Evolutionary conservation across 371 early-diverging fungal species (phyloP).

Genomic region (Zopfochytrium polystomum): DNA sequence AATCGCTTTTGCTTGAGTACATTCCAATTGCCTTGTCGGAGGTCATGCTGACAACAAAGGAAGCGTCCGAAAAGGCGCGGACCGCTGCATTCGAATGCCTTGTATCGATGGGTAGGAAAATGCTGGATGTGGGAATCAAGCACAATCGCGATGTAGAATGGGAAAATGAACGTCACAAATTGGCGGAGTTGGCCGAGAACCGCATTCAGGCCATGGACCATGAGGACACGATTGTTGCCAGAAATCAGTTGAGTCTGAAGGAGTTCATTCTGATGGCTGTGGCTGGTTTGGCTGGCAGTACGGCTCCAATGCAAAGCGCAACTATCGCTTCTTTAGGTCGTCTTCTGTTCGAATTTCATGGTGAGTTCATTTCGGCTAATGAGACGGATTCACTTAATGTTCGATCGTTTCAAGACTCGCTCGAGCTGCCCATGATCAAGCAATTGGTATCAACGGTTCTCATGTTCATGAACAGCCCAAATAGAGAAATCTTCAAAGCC

Average conservation of each 20-base stretch:
- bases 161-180: background rate
- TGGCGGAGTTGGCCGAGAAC: constrained; percentile 20
- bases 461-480: constrained; percentile 70
- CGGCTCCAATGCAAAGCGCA: constrained; percentile 91
- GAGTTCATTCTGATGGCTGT: constrained; percentile 73
- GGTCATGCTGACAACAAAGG: constrained; percentile 89
- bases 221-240: no score
- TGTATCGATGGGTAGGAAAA: constrained; percentile 82
- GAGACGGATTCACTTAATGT: background rate
- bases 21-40: constrained; percentile 85
- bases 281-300: constrained; percentile 90
- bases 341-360: constrained; percentile 85
- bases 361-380: constrained; percentile 30
- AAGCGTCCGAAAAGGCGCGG: constrained; percentile 86
- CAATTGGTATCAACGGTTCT: constrained; percentile 59
- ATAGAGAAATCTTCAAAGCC: constrained; percentile 88
- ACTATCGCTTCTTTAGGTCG: constrained; percentile 80
- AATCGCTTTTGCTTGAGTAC: constrained; percentile 60
- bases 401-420: constrained; percentile 39
- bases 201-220: constrained; percentile 16
- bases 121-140: constrained; percentile 74
- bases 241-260: constrained; percentile 25
- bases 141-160: constrained; percentile 9
- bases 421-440: constrained; percentile 57
- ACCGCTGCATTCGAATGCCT: constrained; percentile 77